phyloP scores from a whole-genome alignment of 352 stramenopile species.

The Globisporangium uncinulatum region DNA sequence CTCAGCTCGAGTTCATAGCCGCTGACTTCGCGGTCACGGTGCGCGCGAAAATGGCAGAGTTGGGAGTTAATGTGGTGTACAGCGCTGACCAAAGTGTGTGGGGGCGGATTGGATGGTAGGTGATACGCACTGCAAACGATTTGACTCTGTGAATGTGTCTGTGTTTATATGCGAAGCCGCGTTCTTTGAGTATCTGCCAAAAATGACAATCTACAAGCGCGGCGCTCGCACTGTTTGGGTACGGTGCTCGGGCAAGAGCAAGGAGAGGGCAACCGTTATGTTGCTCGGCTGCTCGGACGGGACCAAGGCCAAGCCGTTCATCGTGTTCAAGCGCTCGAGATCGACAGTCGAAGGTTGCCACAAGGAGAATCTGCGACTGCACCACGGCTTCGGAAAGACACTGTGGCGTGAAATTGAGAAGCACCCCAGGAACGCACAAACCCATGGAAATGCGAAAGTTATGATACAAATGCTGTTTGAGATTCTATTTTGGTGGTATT shows the following conservation, averaged over 20 bases:
- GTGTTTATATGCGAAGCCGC: background rate
- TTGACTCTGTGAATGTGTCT: background rate
- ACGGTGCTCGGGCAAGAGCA: background rate
- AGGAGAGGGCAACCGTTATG: background rate
- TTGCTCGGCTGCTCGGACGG: background rate
- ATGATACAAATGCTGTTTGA: no score
- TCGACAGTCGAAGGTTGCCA: no score
- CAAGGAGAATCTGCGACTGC: no score
- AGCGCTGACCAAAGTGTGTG: background rate
- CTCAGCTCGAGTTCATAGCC: background rate
- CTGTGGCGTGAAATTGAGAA: no score
- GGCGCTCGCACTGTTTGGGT: background rate
- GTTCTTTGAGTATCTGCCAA: conserved; percentile 1
- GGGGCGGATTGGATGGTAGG: no score
- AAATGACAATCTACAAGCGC: background rate
- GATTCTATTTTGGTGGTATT: no score
- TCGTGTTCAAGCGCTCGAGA: no score
- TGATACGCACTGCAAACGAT: background rate
- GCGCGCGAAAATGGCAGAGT: background rate
- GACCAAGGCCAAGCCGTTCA: no score
- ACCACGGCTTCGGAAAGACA: no score
- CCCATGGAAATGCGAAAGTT: no score
- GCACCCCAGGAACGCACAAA: no score
- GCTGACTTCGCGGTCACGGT: background rate
- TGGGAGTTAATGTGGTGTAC: background rate